These are phyloP conservation scores for Xanthoconium stramineum DNA, from an alignment of 768 basidiomycete genomes.

Conservation along the genomic window DNA sequence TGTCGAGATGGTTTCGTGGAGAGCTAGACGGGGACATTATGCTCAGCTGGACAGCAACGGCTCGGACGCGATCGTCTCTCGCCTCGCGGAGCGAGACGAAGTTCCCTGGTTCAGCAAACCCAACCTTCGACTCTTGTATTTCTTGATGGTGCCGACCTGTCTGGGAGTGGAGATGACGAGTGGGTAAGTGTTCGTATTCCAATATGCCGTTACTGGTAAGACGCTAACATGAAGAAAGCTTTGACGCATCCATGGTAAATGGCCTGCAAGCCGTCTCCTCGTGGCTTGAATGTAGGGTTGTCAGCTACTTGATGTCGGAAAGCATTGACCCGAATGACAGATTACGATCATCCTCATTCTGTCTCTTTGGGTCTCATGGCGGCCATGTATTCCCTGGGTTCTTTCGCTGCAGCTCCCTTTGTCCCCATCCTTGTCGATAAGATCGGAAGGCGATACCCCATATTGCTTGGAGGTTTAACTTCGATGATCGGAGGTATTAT, in stretches of 20 bases:
- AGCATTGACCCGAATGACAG: slow-evolving; percentile 26
- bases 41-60: background rate
- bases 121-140: slow-evolving; percentile 53
- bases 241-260: slow-evolving; percentile 56
- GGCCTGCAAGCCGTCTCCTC: slow-evolving; percentile 57
- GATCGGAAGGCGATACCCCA: slow-evolving; percentile 8
- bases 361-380: slow-evolving; percentile 30
- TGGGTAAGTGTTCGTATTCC: slow-evolving; percentile 10
- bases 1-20: slow-evolving; percentile 3
- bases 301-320: background rate
- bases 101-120: slow-evolving; percentile 62
- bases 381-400: slow-evolving; percentile 57
- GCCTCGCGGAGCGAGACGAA: slow-evolving; percentile 38
- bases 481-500: slow-evolving; percentile 9
- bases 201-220: background rate
- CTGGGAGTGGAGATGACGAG: slow-evolving; percentile 20
- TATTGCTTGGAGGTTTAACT: slow-evolving; percentile 6
- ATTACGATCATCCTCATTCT: slow-evolving; percentile 53
- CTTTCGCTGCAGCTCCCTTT: slow-evolving; percentile 49
- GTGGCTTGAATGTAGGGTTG: slow-evolving; percentile 50
- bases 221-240: slow-evolving; percentile 7
- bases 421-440: slow-evolving; percentile 4
- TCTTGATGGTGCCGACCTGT: slow-evolving; percentile 48
- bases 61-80: slow-evolving; percentile 17
- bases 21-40: background rate